Evolutionary conservation across 2,329 filamentous ascomycete species (phyloP).

Genomic region (Atkinsonella texensis): DNA sequence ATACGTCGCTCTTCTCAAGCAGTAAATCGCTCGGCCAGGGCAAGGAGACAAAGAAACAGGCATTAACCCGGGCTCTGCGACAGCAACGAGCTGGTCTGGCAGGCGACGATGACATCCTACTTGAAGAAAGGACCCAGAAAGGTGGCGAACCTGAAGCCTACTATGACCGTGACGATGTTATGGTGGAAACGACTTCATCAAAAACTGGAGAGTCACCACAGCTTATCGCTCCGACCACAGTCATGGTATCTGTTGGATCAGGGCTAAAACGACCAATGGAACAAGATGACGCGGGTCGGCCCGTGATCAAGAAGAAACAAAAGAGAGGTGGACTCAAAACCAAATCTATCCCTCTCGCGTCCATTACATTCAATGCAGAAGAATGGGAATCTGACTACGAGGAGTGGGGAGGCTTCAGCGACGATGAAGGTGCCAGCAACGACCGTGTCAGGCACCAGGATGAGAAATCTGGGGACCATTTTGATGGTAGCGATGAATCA

Average conservation of each 20-base stretch:
- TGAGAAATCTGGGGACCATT: constrained; percentile 15
- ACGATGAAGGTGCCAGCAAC: constrained; percentile 26
- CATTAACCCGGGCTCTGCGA: constrained; percentile 47
- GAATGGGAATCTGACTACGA: constrained; percentile 29
- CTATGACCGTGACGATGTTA: constrained; percentile 9
- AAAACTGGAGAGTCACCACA: background rate
- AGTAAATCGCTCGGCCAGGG: constrained; percentile 63
- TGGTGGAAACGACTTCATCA: background rate
- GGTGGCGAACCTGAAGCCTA: constrained; percentile 16
- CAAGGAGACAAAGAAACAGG: constrained; percentile 59
- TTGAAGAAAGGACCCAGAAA: constrained; percentile 26
- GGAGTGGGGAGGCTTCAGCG: constrained; percentile 52
- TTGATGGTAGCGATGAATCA: constrained; percentile 18
- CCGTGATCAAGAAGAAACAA: constrained; percentile 73
- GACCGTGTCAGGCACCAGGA: constrained; percentile 7
- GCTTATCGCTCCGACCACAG: background rate
- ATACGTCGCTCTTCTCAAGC: constrained; percentile 71
- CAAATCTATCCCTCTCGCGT: constrained; percentile 31
- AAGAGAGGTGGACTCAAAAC: constrained; percentile 51
- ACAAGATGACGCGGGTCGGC: constrained; percentile 64
- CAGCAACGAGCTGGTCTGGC: constrained; percentile 54
- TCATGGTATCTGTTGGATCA: constrained; percentile 41
- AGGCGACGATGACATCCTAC: constrained; percentile 41
- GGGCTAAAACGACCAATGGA: constrained; percentile 84
- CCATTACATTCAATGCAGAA: constrained; percentile 25